phyloP scores from a whole-genome alignment of 495 filamentous ascomycete species.

The Podospora conica region DNA sequence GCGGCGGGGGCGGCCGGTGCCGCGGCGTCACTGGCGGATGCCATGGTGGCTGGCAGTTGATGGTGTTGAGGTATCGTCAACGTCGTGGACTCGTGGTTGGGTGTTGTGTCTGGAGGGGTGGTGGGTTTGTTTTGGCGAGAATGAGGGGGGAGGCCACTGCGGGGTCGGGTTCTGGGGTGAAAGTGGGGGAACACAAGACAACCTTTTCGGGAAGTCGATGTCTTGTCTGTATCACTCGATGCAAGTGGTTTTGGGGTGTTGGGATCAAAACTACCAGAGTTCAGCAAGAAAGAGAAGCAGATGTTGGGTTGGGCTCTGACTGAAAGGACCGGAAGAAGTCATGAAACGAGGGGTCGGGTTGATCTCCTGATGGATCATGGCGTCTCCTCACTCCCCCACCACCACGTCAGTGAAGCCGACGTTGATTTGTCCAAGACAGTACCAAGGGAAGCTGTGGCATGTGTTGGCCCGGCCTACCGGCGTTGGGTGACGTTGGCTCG shows the following conservation, averaged over 20 bases:
- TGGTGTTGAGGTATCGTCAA: not conserved
- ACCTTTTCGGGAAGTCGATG: not conserved
- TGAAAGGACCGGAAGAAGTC: not conserved
- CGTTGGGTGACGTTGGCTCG: too few species aligned
- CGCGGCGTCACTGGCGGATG: slow-evolving; percentile 38
- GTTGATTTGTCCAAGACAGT: not conserved
- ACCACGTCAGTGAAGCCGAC: not conserved
- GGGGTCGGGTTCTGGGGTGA: not conserved
- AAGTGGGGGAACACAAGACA: not conserved
- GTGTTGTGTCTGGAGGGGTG: slow-evolving; percentile 2
- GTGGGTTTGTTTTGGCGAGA: not conserved
- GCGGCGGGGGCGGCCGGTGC: slow-evolving; percentile 11
- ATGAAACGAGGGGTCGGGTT: not conserved
- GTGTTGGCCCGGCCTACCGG: too few species aligned
- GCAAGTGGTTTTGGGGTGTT: not conserved
- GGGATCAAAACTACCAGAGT: not conserved
- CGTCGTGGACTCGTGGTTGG: not conserved
- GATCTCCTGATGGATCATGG: not conserved
- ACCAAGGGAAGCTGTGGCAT: not conserved
- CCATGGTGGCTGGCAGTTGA: slow-evolving; percentile 29
- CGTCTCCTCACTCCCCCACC: not conserved
- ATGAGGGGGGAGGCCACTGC: not conserved
- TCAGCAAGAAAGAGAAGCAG: not conserved
- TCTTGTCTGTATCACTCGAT: not conserved
- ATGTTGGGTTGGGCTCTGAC: not conserved